Percentiles rank a stretch among this genome's conserved stretches.
Evolutionary conservation across 805 yeast genomes (phyloP).

Genomic region (Yarrowia sp.): DNA sequence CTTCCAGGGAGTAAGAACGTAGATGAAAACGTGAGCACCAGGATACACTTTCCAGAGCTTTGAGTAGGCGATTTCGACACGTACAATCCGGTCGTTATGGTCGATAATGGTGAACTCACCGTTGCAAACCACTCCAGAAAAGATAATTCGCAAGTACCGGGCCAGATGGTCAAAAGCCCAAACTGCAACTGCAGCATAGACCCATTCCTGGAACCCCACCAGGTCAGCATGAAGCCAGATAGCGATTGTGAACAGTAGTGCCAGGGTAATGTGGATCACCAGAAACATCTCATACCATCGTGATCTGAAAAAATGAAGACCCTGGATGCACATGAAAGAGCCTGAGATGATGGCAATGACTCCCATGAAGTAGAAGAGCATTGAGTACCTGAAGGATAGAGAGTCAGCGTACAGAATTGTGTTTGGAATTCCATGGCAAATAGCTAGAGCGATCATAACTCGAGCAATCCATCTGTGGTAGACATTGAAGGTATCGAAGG

Average conservation of each 20-base stretch:
- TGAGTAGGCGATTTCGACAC: slow-evolving; percentile 32
- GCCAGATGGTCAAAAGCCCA: slow-evolving; percentile 66
- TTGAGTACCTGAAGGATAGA: too few relatives aligned
- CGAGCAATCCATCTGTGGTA: slow-evolving; percentile 60
- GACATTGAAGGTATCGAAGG: slow-evolving; percentile 56
- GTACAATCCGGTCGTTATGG: slow-evolving; percentile 42
- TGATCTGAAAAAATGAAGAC: slow-evolving; percentile 48
- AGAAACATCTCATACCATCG: slow-evolving; percentile 57
- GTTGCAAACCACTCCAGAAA: slow-evolving; percentile 51
- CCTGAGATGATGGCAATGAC: slow-evolving; percentile 40
- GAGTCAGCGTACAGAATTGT: too few relatives aligned
- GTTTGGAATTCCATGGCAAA: slow-evolving; percentile 51
- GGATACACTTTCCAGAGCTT: slow-evolving; percentile 38
- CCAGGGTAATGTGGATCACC: slow-evolving; percentile 53
- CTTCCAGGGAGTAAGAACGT: slow-evolving; percentile 37
- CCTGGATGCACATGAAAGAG: slow-evolving; percentile 43
- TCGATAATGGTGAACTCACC: slow-evolving; percentile 49
- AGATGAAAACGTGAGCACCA: slow-evolving; percentile 20
- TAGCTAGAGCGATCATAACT: slow-evolving; percentile 41
- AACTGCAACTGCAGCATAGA: slow-evolving; percentile 53
- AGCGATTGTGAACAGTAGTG: slow-evolving; percentile 51
- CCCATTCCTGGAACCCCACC: slow-evolving; percentile 54
- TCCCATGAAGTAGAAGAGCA: slow-evolving; percentile 35
- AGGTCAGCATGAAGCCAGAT: slow-evolving; percentile 54
- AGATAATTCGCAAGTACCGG: slow-evolving; percentile 51